Evolutionary conservation across 2,329 filamentous ascomycete genomes (phyloP), one percentile per base, ranked within the genome.

Genomic region (Plectosphaerella sp.): DNA sequence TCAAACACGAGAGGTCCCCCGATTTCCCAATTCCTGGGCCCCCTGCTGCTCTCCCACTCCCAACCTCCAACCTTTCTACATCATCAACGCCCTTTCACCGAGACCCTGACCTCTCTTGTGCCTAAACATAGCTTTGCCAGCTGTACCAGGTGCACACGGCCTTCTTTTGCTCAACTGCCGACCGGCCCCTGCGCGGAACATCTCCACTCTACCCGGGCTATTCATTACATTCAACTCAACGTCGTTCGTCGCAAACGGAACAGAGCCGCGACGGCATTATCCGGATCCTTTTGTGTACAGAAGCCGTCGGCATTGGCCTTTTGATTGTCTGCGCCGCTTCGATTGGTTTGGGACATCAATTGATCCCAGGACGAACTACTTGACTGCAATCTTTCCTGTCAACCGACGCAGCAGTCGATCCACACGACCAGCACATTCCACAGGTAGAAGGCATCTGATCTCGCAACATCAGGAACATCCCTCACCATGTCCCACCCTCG

Each of bases 401-500:
- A 8, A 16, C 15, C 36, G 5, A 36, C 24, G 20, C n/a, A 12
- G 9, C 47, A 35, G 28, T 9, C 28, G 28, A 33, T 10, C 8
- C 4, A 33, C 8, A 33, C 28, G 22, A 5, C 39, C 24, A 56
- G 46, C 20, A 51, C 53, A 36, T 49, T 51, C 28, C 48, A 48
- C 18, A 28, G 22, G 35, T 36, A n/a, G n/a, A n/a, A n/a, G 16
- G 22, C 22, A 22, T 22, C 3, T 5, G 5, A 22, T 5, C 22
- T 22, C 22, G 22, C 35, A 36, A 48, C 47, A 18, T 15, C 52
- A n/a, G 36, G 14, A 43, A 18, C 52, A 43, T 50, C 37, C 5
- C 46, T n/a, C 63, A 63, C 56, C 53, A 82, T 83, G 80, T 76
- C 79, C 28, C 71, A 67, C 51, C 76, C 77, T 24, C 75, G 80